Evolutionary conservation across 2,329 filamentous ascomycete species (phyloP).

Genomic region (Neonectria neomacrospora): DNA sequence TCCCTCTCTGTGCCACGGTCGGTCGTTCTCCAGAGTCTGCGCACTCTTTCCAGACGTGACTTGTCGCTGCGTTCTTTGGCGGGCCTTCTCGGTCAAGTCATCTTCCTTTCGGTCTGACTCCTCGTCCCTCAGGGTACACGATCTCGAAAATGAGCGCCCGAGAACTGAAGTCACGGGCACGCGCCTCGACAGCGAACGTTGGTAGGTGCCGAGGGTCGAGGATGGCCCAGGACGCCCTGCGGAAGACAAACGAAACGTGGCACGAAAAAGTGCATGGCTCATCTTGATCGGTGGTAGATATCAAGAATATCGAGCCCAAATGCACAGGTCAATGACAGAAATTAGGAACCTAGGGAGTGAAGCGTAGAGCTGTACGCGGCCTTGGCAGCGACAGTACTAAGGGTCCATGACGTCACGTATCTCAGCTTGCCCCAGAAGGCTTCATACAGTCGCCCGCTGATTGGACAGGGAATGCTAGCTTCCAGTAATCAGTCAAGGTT

Average conservation of each 20-base stretch:
- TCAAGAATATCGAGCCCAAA: neutral
- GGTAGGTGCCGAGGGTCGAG: conserved; percentile 15
- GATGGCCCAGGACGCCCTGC: conserved; percentile 17
- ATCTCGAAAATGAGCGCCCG: conserved; percentile 37
- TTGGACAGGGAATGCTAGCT: conserved; percentile 17
- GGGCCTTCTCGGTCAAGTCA: conserved; percentile 35
- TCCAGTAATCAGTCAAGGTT: conserved; percentile 1
- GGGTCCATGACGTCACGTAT: conserved; percentile 28
- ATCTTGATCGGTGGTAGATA: conserved; percentile 26
- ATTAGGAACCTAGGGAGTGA: neutral
- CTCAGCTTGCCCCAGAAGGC: conserved; percentile 14
- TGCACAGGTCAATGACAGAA: neutral
- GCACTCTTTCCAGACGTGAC: conserved; percentile 41
- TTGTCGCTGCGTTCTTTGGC: conserved; percentile 36
- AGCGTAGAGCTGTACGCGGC: neutral
- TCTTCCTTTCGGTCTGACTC: conserved; percentile 21
- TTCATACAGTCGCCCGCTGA: conserved; percentile 15
- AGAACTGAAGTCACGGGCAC: conserved; percentile 1
- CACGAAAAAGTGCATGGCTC: conserved; percentile 36
- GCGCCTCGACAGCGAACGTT: conserved; percentile 19
- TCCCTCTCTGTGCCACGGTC: conserved; percentile 42
- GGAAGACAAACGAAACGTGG: conserved; percentile 32
- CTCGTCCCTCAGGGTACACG: conserved; percentile 29
- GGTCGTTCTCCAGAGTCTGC: conserved; percentile 41
- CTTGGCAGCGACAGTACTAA: neutral